Evolutionary conservation across 495 filamentous ascomycete genomes (phyloP), one percentile per base, ranked within the genome.

Genomic region (Neurospora hispaniola): DNA sequence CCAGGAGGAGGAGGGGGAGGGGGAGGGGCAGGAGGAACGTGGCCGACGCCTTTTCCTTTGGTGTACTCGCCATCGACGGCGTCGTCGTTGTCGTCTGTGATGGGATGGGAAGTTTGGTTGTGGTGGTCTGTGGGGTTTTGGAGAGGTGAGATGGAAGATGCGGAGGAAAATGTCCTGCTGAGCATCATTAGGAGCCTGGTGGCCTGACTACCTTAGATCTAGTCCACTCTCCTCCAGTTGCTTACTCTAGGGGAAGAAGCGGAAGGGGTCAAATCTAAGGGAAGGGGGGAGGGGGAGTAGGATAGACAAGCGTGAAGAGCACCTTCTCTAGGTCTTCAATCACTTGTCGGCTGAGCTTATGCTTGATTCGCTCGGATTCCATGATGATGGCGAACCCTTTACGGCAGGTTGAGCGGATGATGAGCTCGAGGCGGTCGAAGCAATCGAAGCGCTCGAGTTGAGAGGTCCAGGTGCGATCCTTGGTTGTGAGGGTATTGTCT

Each of bases 221-320:
- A 39, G 39, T 39, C 39, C 39, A 39, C 39, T 39, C 39, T 39
- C 35, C 35, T 39, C 7, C 5, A 39, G 35, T 38, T 39, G 6
- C 39, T 8, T 39, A 38, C 4, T 38, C 35, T 38, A 38, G 3
- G 35, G 35, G 35, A 38, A 23, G 23, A 23, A 23, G 23, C 23
- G 35, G 7, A 31, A 31, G 27, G 27, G 1, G 27, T 23, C 23
- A 39, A 38, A 38, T 38, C 35, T 38, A 38, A 38, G 35, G 35
- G 35, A 38, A 38, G 35, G 35, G 35, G 4, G 35, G 35, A 38
- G 35, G 7, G 39, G 73, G 75, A 23, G 77, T 80, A 27, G 78
- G 78, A 39, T 77, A 81, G 3, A 75, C 44, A 16, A 73, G 68
- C 66, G 74, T 74, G 41, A 81, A 80, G 9, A 81, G 73, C 11